Base-by-base conservation (phyloP, 441 rosid genomes). In the Syzygium malaccense region DNA sequence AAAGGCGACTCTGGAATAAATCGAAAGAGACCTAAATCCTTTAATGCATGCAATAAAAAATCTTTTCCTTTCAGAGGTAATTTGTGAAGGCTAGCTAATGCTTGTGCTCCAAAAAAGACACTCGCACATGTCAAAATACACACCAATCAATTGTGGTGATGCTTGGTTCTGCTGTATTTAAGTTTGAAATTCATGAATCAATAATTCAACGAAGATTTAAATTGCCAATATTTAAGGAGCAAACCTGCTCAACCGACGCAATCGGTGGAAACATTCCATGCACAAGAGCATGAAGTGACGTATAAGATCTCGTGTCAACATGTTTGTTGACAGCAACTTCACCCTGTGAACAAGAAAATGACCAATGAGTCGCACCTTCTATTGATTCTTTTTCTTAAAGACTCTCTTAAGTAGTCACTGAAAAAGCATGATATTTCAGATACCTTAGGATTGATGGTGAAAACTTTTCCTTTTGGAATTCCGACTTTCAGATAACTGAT, bases 371-470 rank as follows among this genome's bases (percentile, higher is more conserved):
- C 20, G 3, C 64, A 85, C 23, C 68, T 85, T 37, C 87, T 58
- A 32, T 85, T 28, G 28, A 55, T 41, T 26, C 83, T 14, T 23
- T 71, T 48, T 75, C 83, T 75, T n/a, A 58, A 13, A 41, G 4
- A 41, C 51, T 75, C 80, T 71, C 83, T 75, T 75, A 20, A 75
- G 83, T 23, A 23, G 83, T 54, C 55, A 23, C 25, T 26, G 12
- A 23, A 54, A 51, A 68, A 62, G 89, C 87, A 86, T 18, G 66
- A 20, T 68, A 55, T 41, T 55, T 86, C 53, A 89, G 51, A 49
- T 95, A 98, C 99, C 99, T 96, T 97, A 79, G 99, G 98, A 92
- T 98, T 98, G 83, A 98, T 98, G 85, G 91, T 97, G 93, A 98
- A 97, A 90, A 98, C 95, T 91, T 98, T 98, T 85, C 99, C 99